Base-by-base conservation (phyloP, 2,329 filamentous ascomycete species). In the Scorias spongiosa region DNA sequence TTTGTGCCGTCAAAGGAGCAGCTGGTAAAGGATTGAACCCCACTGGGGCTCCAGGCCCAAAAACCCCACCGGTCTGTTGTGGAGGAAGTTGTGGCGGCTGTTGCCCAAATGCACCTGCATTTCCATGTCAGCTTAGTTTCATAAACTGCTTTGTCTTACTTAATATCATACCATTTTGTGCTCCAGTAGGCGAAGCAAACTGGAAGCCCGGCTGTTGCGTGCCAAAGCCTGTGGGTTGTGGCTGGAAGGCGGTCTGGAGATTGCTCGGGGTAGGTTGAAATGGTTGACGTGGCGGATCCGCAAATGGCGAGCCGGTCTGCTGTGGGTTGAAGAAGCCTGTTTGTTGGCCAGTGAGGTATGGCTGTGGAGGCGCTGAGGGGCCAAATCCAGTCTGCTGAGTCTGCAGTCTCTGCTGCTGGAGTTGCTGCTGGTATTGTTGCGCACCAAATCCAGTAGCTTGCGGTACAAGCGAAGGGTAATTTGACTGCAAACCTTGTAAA, bases 1-100 rank as follows among this genome's bases (percentile, higher is more conserved):
- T 80, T 60, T 93, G 85, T 39, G 85, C 76, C 49, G 80, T 66
- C 44, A 89, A 65, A 46, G 83, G 80, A 40, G 76, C 67, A 39
- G 70, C 60, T 30, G n/a, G 73, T 40, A 48, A 47, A 37, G 48
- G 47, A 39, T 18, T 28, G 12, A 47, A 29, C 12, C 47, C 49
- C 39, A 54, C 42, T 10, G 54, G 51, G 42, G 56, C 54, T 9
- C 48, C 49, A 29, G 57, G 57, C n/a, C 57, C 57, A 30, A 60
- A 56, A 0, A 60, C 57, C 12, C 57, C 57, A 15, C 60, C 68
- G 12, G 72, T 72, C 53, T 72, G 68, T 56, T 79, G 68, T 40
- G 74, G 66, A 18, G 74, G 73, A 43, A 77, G 67, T 10, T 74
- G 78, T 14, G 70, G 74, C 50, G 66, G 66, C 50, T 60, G 49